Evolutionary conservation across 2,329 filamentous ascomycete species (phyloP), one percentile per base, ranked within the genome.

Genomic region (Mycosphaerelloides madeirae): DNA sequence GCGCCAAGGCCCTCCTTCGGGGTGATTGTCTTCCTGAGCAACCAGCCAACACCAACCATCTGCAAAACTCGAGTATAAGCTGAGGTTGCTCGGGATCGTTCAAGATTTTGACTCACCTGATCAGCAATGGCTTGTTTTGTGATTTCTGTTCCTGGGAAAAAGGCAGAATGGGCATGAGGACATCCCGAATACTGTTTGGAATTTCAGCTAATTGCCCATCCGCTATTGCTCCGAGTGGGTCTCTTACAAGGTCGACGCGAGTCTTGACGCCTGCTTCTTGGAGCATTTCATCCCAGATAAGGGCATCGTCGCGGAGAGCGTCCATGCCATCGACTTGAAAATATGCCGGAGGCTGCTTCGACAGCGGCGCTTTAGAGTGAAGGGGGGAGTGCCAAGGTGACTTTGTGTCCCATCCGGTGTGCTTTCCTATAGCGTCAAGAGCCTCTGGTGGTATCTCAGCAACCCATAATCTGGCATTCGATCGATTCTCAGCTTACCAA

Each of bases 241-340:
- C 7, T 8, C 31, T 33, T 33, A 33, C 31, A 14, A 48, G 40
- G n/a, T 74, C 67, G 11, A 75, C 29, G 37, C 62, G 65, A 0
- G 72, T 75, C 52, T 64, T 55, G 7, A 75, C 62, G 3, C 58
- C 66, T 6, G 46, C 44, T 39, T 72, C 71, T 16, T 67, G 59
- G 41, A 79, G 54, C 1, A 71, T 54, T 29, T 65, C 57, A 53
- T 76, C 74, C 50, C 76, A 78, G 0, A 78, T 69, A 36, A 79
- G 49, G 0, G 62, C 71, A 42, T 78, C 76, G 47, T 79, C 76
- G 3, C 76, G 59, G 3, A 74, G 48, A 0, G 70, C 69, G 55
- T 79, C 76, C 43, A 72, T 44, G 9, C 74, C 75, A 46, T 66
- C 70, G 1, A 77, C 60, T 53, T 77, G 72, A 3, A 79, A 59